phyloP scores from a whole-genome alignment of 352 stramenopile species.

The Plasmopara halstedii region DNA sequence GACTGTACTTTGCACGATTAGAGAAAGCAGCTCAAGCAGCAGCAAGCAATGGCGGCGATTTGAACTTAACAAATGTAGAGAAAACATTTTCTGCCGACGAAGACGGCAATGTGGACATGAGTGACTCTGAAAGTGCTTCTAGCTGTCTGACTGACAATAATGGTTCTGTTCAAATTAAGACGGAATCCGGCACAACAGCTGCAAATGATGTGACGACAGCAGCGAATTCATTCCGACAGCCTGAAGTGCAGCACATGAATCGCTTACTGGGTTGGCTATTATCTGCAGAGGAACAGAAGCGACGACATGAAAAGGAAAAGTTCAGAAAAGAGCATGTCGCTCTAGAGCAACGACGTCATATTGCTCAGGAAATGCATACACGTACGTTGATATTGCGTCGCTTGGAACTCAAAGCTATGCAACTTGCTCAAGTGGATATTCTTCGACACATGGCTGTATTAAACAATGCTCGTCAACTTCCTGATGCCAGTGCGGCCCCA shows the following conservation, averaged over 20 bases:
- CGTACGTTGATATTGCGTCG: slow-evolving; percentile 51
- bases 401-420: slow-evolving; percentile 79
- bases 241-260: slow-evolving; percentile 87
- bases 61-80: slow-evolving; percentile 13
- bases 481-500: slow-evolving; percentile 22
- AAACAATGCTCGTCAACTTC: slow-evolving; percentile 59
- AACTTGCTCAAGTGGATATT: slow-evolving; percentile 76
- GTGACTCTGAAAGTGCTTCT: slow-evolving; percentile 39
- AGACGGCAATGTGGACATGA: slow-evolving; percentile 28
- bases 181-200: slow-evolving; percentile 5
- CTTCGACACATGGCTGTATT: slow-evolving; percentile 60
- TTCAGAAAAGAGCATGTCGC: slow-evolving; percentile 69
- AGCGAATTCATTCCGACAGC: slow-evolving; percentile 71
- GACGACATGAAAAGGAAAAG: slow-evolving; percentile 67
- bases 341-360: slow-evolving; percentile 67
- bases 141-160: slow-evolving; percentile 31
- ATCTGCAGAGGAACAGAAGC: slow-evolving; percentile 79
- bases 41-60: slow-evolving; percentile 7
- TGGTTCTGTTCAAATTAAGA: slow-evolving; percentile 22
- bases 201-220: slow-evolving; percentile 3
- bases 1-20: slow-evolving; percentile 61
- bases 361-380: slow-evolving; percentile 58
- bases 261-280: slow-evolving; percentile 78
- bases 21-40: slow-evolving; percentile 39
- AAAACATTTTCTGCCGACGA: slow-evolving; percentile 1